Evolutionary conservation across 768 basidiomycete species (phyloP).

Genomic region (Tremella yokohamensis): DNA sequence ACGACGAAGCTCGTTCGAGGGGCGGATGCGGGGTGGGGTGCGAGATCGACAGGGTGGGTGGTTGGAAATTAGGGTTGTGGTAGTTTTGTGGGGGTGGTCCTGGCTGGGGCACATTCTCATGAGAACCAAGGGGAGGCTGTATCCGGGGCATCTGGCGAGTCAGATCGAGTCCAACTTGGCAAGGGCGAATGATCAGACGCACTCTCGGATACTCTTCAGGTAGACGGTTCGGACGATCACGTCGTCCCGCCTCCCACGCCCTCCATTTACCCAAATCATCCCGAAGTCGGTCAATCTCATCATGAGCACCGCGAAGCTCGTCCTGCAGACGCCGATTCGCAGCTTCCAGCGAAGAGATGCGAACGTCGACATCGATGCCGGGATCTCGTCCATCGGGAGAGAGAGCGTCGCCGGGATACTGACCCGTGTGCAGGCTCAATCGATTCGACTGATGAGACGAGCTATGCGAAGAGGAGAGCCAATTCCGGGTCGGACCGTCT

Average conservation of each 20-base stretch:
- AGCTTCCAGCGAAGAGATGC: conserved; percentile 25
- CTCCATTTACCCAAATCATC: conserved; percentile 16
- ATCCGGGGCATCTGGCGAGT: too few relatives aligned
- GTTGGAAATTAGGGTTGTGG: too few relatives aligned
- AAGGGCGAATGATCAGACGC: background rate
- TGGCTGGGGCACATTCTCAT: too few relatives aligned
- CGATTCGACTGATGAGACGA: background rate
- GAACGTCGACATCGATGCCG: conserved; percentile 21
- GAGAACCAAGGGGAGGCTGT: too few relatives aligned
- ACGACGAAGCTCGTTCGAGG: background rate
- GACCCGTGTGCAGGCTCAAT: background rate
- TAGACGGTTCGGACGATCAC: background rate
- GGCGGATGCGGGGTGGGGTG: background rate
- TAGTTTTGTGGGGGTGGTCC: too few relatives aligned
- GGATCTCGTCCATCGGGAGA: conserved; percentile 19
- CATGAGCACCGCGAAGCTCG: conserved; percentile 17
- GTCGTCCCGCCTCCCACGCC: background rate
- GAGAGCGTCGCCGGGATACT: background rate
- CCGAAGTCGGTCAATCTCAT: conserved; percentile 26
- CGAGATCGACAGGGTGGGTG: too few relatives aligned
- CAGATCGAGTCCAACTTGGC: too few relatives aligned
- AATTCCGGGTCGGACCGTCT: background rate
- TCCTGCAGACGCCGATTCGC: conserved; percentile 33
- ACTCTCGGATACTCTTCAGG: conserved; percentile 1
- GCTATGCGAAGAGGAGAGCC: background rate